phyloP scores from a whole-genome alignment of 2,329 filamentous ascomycete species.

The Plectosphaerella sp. region DNA sequence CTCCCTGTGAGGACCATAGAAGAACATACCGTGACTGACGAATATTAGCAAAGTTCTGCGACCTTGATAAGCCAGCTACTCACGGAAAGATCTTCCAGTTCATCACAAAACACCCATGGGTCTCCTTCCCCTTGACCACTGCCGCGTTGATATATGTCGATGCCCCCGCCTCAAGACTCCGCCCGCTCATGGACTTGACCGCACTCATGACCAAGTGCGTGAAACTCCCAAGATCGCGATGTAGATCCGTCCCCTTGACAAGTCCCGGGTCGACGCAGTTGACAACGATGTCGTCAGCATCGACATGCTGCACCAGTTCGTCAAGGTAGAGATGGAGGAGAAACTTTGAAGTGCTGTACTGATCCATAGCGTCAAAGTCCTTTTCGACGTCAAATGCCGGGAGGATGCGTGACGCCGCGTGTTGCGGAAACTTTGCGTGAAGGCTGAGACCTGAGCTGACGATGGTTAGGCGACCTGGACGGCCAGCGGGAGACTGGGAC shows the following conservation, averaged over 20 bases:
- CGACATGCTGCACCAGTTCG: slow-evolving; percentile 30
- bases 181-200: slow-evolving; percentile 18
- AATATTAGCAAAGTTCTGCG: not conserved
- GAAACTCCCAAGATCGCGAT: slow-evolving; percentile 18
- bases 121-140: slow-evolving; percentile 38
- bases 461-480: slow-evolving; percentile 21
- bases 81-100: slow-evolving; percentile 40
- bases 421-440: slow-evolving; percentile 16
- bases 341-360: slow-evolving; percentile 23
- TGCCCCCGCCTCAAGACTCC: slow-evolving; percentile 32
- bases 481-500: slow-evolving; percentile 16
- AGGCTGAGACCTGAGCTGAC: slow-evolving; percentile 22
- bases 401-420: slow-evolving; percentile 16
- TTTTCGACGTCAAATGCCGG: slow-evolving; percentile 23
- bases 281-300: slow-evolving; percentile 34
- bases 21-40: slow-evolving; percentile 21
- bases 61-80: slow-evolving; percentile 16
- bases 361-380: slow-evolving; percentile 13
- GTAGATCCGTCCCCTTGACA: slow-evolving; percentile 35
- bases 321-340: slow-evolving; percentile 27
- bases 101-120: slow-evolving; percentile 43
- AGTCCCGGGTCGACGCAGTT: slow-evolving; percentile 43
- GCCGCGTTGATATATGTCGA: slow-evolving; percentile 40
- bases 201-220: not conserved
- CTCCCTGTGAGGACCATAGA: slow-evolving; percentile 28